These are phyloP conservation scores for Aspergillus homomorphus DNA, from an alignment of 495 filamentous ascomycete species.

Conservation along the genomic window DNA sequence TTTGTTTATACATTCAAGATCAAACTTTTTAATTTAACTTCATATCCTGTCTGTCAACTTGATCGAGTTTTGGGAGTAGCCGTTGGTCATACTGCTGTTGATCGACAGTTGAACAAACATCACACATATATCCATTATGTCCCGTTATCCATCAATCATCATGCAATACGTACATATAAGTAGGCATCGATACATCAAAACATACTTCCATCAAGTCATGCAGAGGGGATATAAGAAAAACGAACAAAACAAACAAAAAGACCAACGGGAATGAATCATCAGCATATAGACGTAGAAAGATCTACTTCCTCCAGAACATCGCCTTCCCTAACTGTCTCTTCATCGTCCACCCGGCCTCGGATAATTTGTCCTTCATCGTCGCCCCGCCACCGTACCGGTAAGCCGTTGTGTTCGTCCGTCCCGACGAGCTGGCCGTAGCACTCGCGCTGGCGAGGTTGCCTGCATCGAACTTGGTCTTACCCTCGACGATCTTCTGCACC, in stretches of 20 bases:
- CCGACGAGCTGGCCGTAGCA: conserved; percentile 23
- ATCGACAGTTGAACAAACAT: background rate
- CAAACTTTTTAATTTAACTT: too few relatives aligned
- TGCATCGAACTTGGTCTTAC: conserved; percentile 62
- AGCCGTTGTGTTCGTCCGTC: conserved; percentile 22
- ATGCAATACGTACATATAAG: conserved; percentile 8
- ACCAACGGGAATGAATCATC: background rate
- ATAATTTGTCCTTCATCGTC: conserved; percentile 36
- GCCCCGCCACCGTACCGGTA: conserved; percentile 33
- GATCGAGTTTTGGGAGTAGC: too few relatives aligned
- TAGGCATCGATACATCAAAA: conserved; percentile 5
- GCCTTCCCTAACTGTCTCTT: conserved; percentile 35
- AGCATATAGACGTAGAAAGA: background rate
- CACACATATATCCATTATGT: background rate
- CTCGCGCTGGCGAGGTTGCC: conserved; percentile 38
- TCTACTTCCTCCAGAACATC: conserved; percentile 48
- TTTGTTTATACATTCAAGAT: too few relatives aligned
- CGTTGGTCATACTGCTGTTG: too few relatives aligned
- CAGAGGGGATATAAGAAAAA: conserved; percentile 8
- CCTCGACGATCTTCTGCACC: conserved; percentile 82
- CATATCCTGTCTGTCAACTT: too few relatives aligned
- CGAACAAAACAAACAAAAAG: conserved; percentile 5
- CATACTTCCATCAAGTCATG: conserved; percentile 10
- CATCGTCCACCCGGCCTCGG: conserved; percentile 37
- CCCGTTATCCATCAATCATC: background rate